Conservation (phyloP, 164 flowering plant species). For the Platanus orientalis region DNA sequence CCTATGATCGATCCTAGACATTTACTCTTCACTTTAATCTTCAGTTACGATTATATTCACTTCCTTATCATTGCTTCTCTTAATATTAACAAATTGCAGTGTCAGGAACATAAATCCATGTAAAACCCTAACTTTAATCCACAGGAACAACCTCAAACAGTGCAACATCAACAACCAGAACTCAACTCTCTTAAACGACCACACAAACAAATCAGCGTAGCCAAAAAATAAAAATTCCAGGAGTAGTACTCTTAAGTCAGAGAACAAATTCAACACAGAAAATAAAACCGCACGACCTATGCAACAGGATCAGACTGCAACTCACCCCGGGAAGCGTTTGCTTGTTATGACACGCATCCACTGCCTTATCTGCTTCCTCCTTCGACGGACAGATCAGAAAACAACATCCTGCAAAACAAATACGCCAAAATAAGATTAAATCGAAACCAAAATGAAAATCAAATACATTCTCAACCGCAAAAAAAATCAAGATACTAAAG, state of each 20-base stretch:
- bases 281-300: neutral
- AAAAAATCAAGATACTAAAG: neutral
- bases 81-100: too few species aligned
- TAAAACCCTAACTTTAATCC: too few species aligned
- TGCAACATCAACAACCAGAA: neutral
- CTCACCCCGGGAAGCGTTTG: constrained; percentile 91
- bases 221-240: neutral
- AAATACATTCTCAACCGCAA: neutral
- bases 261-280: neutral
- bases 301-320: neutral
- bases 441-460: constrained; percentile 11
- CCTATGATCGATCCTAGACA: too few species aligned
- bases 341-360: constrained; percentile 89
- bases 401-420: constrained; percentile 68
- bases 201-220: neutral
- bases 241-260: neutral
- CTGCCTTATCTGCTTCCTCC: constrained; percentile 91
- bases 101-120: too few species aligned
- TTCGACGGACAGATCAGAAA: constrained; percentile 92
- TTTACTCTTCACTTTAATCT: too few species aligned
- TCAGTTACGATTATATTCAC: too few species aligned
- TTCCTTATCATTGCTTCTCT: too few species aligned
- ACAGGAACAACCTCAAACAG: neutral
- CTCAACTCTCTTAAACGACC: too few species aligned
- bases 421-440: constrained; percentile 26